Percentiles rank a stretch among this genome's conserved stretches.
These are phyloP conservation scores for Ophiostoma tasmaniense DNA, from an alignment of 2,329 filamentous ascomycete species.

Conservation along the genomic window DNA sequence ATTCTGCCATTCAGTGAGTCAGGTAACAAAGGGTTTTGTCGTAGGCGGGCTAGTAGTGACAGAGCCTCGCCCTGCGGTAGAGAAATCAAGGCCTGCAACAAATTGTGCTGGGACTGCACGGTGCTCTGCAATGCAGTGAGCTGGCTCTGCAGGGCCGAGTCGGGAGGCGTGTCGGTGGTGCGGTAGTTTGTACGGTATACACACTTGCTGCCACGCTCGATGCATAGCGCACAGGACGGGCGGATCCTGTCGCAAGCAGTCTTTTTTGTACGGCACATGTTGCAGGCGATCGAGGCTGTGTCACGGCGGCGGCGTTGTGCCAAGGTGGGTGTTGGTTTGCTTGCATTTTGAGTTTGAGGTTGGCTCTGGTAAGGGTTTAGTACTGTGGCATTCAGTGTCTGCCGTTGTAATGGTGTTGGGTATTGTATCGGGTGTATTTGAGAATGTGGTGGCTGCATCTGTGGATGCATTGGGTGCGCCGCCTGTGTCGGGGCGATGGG, in stretches of 20 bases:
- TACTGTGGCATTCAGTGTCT: background rate
- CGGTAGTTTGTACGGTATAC: slow-evolving; percentile 14
- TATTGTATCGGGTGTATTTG: background rate
- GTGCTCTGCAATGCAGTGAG: background rate
- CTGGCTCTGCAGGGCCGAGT: background rate
- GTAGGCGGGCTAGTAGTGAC: background rate
- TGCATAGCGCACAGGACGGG: slow-evolving; percentile 14
- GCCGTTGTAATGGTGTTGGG: background rate
- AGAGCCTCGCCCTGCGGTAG: background rate
- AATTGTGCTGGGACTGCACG: background rate
- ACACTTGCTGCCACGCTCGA: slow-evolving; percentile 9
- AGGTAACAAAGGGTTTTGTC: background rate
- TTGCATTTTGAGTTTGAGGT: background rate
- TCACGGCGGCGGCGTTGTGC: slow-evolving; percentile 11
- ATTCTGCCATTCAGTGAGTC: background rate
- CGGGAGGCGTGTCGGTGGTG: slow-evolving; percentile 3
- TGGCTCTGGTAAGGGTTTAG: background rate
- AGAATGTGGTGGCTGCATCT: background rate
- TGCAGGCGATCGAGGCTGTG: slow-evolving; percentile 15
- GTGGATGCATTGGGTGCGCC: background rate
- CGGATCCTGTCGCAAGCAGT: slow-evolving; percentile 12
- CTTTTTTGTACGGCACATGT: slow-evolving; percentile 16
- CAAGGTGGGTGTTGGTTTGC: background rate
- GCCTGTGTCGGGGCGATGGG: background rate
- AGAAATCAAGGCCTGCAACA: background rate